Base-by-base conservation (phyloP, 371 early-diverging fungal species). In the Rhizopus sp. region DNA sequence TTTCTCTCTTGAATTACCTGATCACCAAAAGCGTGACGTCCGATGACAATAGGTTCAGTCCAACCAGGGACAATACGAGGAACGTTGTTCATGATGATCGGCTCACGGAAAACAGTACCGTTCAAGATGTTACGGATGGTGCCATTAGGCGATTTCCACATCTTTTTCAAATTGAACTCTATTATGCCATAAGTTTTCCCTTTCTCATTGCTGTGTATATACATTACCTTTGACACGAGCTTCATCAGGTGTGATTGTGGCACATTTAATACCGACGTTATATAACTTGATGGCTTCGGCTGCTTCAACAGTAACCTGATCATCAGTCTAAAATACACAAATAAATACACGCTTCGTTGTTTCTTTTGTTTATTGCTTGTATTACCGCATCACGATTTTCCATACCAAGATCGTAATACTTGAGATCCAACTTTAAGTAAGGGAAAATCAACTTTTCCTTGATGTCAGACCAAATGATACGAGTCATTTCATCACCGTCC, bases 201-300 rank as follows among this genome's bases (percentile, higher is more conserved):
- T 52, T 52, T 33, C 38, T 48, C 31, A 13, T 41, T 37, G 46
- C 9, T 1, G 35, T 48, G 50, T 38, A 40, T 8, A 42, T 47
- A 30, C 35, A 16, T 53, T 75, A 86, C 88, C 89, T 75, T 95
- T 83, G 57, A 98, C 97, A 68, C 98, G 92, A 23, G 85, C 91
- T 62, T 93, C 93, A 69, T 98, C 98, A 13, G 98, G 97, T 13
- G 98, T 98, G 73, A 98, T 98, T 45, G 98, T 98, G 29, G 98
- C 98, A 78, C 98, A 98, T 82, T 98, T 98, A 80, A 98, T 97
- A 64, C 94, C 97, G 35, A 96, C 98, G 71, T 94, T 93, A 84
- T 94, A 95, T 84, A 95, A 93, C 65, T 90, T 83, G 72, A 95
- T 97, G 29, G 97, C 97, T 51, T 94, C 90, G 39, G 98, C 98